Evolutionary conservation across 768 basidiomycete genomes (phyloP).

Genomic region (Panaeolus papilionaceus): DNA sequence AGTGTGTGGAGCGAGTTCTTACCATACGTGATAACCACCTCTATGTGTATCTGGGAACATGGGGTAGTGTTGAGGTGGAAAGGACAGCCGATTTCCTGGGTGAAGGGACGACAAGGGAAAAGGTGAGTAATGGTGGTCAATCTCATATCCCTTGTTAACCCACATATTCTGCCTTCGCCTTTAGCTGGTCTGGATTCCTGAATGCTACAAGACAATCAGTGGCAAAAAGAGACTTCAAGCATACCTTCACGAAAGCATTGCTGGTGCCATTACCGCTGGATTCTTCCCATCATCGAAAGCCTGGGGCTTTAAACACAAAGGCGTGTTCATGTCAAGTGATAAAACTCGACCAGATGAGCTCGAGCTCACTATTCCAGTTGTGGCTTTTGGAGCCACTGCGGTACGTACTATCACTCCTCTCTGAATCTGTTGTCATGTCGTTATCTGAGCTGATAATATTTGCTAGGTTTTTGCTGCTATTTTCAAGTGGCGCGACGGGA

Average conservation of each 20-base stretch:
- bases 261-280: background rate
- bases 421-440: background rate
- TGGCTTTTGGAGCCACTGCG: background rate
- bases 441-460: background rate
- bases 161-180: background rate
- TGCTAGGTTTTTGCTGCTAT: background rate
- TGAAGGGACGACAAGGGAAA: background rate
- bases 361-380: background rate
- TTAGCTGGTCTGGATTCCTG: background rate
- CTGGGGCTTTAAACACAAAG: background rate
- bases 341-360: background rate
- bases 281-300: background rate
- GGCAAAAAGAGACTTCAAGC: background rate
- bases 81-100: too few species aligned
- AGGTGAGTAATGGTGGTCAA: background rate
- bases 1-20: background rate
- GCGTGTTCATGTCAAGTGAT: background rate
- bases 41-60: background rate
- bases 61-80: background rate
- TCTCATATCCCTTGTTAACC: too few species aligned
- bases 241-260: background rate
- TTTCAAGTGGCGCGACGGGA: background rate
- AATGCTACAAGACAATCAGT: background rate
- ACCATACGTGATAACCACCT: background rate
- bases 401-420: background rate